Percentiles rank a stretch among this genome's conserved stretches.
Conservation (phyloP, 129 eudicot genomes). For the Erigeron canadensis region DNA sequence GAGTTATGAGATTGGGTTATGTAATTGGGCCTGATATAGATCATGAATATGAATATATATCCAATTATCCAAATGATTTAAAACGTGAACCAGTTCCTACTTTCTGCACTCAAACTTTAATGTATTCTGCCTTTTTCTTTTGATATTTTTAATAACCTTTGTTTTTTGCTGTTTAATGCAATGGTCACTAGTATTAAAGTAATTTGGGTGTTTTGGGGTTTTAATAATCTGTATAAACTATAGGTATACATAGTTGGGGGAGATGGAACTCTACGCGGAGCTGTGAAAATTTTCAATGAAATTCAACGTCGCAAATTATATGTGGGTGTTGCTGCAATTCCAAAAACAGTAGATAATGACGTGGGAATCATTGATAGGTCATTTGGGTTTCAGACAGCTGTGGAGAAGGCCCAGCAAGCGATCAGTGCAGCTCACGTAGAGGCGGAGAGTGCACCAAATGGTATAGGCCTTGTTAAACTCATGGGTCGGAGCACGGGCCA, state of each 20-base stretch:
- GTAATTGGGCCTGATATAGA: too few species aligned
- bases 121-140: too few species aligned
- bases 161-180: not conserved
- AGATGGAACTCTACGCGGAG: slow-evolving; percentile 83
- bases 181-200: too few species aligned
- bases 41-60: too few species aligned
- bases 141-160: too few species aligned
- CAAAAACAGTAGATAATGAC: slow-evolving; percentile 89
- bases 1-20: too few species aligned
- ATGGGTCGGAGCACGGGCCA: slow-evolving; percentile 96
- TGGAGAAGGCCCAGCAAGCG: slow-evolving; percentile 84
- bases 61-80: too few species aligned
- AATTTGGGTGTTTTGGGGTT: not conserved
- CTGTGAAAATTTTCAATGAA: slow-evolving; percentile 65
- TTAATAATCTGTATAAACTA: not conserved
- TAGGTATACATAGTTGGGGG: slow-evolving; percentile 81
- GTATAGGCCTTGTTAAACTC: slow-evolving; percentile 81
- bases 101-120: too few species aligned
- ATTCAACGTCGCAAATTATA: slow-evolving; percentile 50
- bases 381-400: slow-evolving; percentile 82
- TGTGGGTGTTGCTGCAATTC: slow-evolving; percentile 66
- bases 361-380: slow-evolving; percentile 77
- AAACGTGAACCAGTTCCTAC: too few species aligned
- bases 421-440: slow-evolving; percentile 84
- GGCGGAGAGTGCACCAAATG: slow-evolving; percentile 86